Base-by-base conservation (phyloP, 495 filamentous ascomycete species). In the Aspergillus nidulans region DNA sequence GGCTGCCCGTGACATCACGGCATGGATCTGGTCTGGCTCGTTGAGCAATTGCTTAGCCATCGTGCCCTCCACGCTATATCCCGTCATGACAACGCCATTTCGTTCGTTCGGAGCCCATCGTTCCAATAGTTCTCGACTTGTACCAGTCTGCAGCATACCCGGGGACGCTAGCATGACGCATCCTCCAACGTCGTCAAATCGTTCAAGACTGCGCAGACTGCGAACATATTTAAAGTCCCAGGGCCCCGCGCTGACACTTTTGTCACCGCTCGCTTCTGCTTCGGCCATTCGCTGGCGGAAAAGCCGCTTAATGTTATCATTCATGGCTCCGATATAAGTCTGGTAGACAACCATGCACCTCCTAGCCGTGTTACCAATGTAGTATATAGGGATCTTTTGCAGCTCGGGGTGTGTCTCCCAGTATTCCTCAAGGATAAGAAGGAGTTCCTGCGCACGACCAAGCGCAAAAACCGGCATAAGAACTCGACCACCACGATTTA, bases 271-370 rank as follows among this genome's bases (percentile, higher is more conserved):
- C 2, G 83, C 83, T 70, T 94, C 91, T 36, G 89, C 89, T 69
- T 96, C 90, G 4, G 86, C 88, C 84, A 91, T 89, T 24, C 89
- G 81, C 64, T 92, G 86, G 18, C 88, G 79, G 73, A 95, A 95
- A 7, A 94, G 79, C 2, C 88, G 81, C 64, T 95, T 96, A 72
- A 98, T 97, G 62, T 96, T 97, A 67, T 96, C 92, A 66, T 98
- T 98, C 94, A 98, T 98, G 23, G 91, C 89, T 49, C 89, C 87
- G 55, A 96, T 88, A 64, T 97, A 97, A 1, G 94, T 98, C 69
- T 97, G 92, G 64, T 98, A 98, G 6, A 98, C 91, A 16, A 96
- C 82, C 94, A 98, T 98, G 66, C 94, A 98, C 69, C 95, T 94
- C 58, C 92, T 77, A 1, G 94, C 94, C 44, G 96, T 80, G 64